Base-by-base conservation (phyloP, 768 basidiomycete species). In the Xerocomus brunneocitrinus region DNA sequence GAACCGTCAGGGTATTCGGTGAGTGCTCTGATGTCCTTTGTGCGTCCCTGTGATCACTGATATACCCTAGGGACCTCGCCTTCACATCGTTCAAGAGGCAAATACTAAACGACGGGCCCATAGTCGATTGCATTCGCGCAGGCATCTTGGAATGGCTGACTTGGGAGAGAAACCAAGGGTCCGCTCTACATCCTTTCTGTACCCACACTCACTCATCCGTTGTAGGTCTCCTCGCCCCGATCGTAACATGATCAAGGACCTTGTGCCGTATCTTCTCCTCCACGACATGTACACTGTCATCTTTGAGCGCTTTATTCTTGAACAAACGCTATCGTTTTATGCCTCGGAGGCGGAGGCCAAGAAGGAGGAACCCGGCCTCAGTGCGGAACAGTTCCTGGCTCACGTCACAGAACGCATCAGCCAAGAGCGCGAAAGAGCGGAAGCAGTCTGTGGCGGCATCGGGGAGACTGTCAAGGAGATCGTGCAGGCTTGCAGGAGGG, bases 231-330 rank as follows among this genome's bases (percentile, higher is more conserved):
- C 59, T 28, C 75, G 79, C 45, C 54, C 67, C 27, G 59, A 73
- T 9, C 76, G 83, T 5, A 52, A 52, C 0, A 61, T 69, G 40
- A 74, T 91, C 39, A 67, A 68, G 3, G 62, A 66, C 3, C 78
- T 91, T n/a, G 72, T 89, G 46, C 60, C 69, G 0, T 81, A 85
- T 52, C 76, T 91, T 46, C 67, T 76, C 45, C 72, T 71, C 4
- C 81, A 89, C 55, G 73, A 76, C 27, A 76, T 81, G 53, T 91
- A 88, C 58, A 60, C 60, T 3, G 54, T 76, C 22, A 60, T 74
- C 25, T 84, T 91, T 50, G 84, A 89, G 60, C 71, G 76, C 8
- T 75, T 69, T 53, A 81, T 84, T 58, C 58, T 86, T 40, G 67
- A 75, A 19, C 57, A 73, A 19, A 83, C 86, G 0, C 63, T 67